These are phyloP conservation scores for Bisporella sp. DNA, from an alignment of 2,329 filamentous ascomycete species.

Conservation along the genomic window DNA sequence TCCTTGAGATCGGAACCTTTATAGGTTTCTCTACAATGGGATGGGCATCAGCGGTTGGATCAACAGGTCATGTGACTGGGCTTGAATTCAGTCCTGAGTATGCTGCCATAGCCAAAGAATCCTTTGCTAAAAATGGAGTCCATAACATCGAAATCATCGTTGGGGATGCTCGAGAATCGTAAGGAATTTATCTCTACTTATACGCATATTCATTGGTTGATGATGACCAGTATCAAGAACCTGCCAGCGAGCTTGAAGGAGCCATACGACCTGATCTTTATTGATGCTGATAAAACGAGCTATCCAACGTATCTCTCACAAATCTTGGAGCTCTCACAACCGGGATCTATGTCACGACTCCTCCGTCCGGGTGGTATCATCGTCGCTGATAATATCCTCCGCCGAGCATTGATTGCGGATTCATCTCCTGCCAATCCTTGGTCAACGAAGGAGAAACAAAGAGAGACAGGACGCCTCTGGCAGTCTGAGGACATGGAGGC, in stretches of 20 bases:
- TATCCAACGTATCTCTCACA: conserved; percentile 41
- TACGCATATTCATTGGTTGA: neutral
- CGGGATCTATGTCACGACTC: conserved; percentile 32
- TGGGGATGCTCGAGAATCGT: conserved; percentile 42
- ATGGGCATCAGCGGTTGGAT: conserved; percentile 20
- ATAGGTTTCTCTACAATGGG: conserved; percentile 22
- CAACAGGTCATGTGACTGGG: conserved; percentile 26
- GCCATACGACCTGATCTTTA: conserved; percentile 47
- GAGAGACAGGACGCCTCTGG: conserved; percentile 6
- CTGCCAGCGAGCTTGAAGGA: conserved; percentile 18
- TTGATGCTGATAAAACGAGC: conserved; percentile 47
- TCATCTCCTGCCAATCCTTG: conserved; percentile 26
- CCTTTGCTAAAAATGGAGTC: conserved; percentile 33
- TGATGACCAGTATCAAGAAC: conserved; percentile 7
- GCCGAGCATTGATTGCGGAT: conserved; percentile 40
- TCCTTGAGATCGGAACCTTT: conserved; percentile 24
- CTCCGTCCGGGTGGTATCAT: conserved; percentile 43
- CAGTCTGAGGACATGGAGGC: conserved; percentile 42
- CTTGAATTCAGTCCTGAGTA: conserved; percentile 40
- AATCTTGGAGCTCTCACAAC: conserved; percentile 37
- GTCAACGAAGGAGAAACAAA: conserved; percentile 7
- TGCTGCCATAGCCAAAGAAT: conserved; percentile 33
- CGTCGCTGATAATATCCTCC: conserved; percentile 47
- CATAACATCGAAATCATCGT: conserved; percentile 40
- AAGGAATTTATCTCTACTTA: conserved; percentile 18